Evolutionary conservation across 2,329 filamentous ascomycete species (phyloP), one percentile per base, ranked within the genome.

Genomic region (Nannizziopsis arthrosporioides): DNA sequence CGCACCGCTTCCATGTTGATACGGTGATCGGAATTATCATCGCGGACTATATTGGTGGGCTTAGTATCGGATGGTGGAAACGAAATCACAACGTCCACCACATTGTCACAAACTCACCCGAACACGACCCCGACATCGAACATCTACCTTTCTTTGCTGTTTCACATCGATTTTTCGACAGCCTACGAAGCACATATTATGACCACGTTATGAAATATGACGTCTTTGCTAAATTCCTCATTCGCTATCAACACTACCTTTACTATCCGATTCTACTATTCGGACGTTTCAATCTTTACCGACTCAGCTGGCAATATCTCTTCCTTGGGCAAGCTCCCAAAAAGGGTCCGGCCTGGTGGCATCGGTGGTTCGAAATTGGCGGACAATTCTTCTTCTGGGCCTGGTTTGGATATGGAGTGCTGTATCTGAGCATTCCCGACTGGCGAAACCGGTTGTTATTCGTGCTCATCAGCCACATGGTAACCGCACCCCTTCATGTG

Each of bases 21-120:
- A 84, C 83, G 1, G 73, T 84, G 42, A 86, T 98, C 53, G 90
- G 87, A 42, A 94, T 96, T 60, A 69, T 94, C 54, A 84, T 95
- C 59, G 88, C 89, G 46, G 84, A 94, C 63, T 96, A 84, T 58
- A 70, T 92, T 15, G 92, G 92, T 34, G 92, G 92, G 0, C 68
- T 98, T 31, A 94, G 87, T 19, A 69, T 94, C 47, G 86, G 90
- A 39, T 98, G 92, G 92, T 98, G 92, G 90, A 96, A 96, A 68
- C 77, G 80, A 53, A 95, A 81, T 63, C 90, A 96, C 67, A 96
- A 96, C 61, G 88, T 95, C 7, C 90, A 96, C 63, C 90, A 96
- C 61, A 88, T 96, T 56, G 84, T 96, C 45, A 96, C 92, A 14
- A 96, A 96, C 64, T 84, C 84, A 38, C 85, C 89, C 11, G 92